A percentile compares a stretch with the other conserved stretches of the same genome.
Evolutionary conservation across 1,284 basidiomycete genomes (phyloP).

Genomic region (Heterobasidion annosum): DNA sequence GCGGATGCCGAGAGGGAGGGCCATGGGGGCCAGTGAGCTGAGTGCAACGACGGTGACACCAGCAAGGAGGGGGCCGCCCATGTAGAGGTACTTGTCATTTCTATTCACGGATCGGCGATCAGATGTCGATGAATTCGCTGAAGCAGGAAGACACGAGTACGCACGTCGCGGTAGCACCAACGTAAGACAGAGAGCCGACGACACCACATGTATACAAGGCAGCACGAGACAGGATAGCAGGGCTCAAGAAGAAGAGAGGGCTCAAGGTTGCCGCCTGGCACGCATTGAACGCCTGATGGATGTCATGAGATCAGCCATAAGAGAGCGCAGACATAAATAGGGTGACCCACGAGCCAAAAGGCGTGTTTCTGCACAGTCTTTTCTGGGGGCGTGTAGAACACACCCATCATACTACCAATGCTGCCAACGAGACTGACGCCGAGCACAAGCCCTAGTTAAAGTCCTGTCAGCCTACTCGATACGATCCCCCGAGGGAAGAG

Average conservation of each 20-base stretch:
- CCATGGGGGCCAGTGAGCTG: slow-evolving; percentile 80
- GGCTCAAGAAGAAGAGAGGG: slow-evolving; percentile 80
- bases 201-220: slow-evolving; percentile 85
- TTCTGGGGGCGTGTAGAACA: slow-evolving; percentile 68
- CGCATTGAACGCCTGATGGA: slow-evolving; percentile 68
- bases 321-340: not conserved
- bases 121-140: slow-evolving; percentile 3
- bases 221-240: slow-evolving; percentile 82
- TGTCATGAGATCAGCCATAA: slow-evolving; percentile 1
- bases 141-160: slow-evolving; percentile 12
- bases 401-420: slow-evolving; percentile 75
- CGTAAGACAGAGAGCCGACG: slow-evolving; percentile 77
- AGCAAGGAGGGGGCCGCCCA: slow-evolving; percentile 79
- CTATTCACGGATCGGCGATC: slow-evolving; percentile 22
- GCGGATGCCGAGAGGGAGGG: slow-evolving; percentile 74
- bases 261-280: slow-evolving; percentile 81
- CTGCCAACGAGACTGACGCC: slow-evolving; percentile 75
- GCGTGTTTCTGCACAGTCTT: slow-evolving; percentile 63
- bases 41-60: slow-evolving; percentile 84
- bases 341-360: slow-evolving; percentile 61
- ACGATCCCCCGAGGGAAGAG: not conserved
- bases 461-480: too few species aligned
- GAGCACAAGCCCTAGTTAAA: slow-evolving; percentile 61
- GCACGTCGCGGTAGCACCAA: slow-evolving; percentile 82
- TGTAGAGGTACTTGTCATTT: slow-evolving; percentile 79